phyloP scores from a whole-genome alignment of 208 protist genomes.

The Pavlovales sp. region DNA sequence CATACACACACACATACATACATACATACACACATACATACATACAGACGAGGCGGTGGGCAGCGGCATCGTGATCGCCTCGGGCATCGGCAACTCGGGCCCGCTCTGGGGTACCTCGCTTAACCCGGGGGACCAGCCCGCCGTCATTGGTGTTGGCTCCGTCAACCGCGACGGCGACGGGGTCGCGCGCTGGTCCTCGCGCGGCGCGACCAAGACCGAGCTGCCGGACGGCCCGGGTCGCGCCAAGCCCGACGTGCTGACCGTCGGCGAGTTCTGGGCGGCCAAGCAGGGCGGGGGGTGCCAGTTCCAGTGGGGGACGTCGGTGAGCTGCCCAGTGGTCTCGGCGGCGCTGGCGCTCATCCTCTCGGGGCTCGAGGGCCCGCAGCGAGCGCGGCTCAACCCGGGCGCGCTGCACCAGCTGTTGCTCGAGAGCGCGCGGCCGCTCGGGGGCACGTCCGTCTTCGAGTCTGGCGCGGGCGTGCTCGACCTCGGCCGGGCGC shows the following conservation, averaged over 20 bases:
- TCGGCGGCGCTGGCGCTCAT: constrained; percentile 77
- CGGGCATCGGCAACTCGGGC: constrained; percentile 93
- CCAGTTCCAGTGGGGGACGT: constrained; percentile 78
- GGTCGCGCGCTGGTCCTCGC: constrained; percentile 78
- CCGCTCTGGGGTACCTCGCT: constrained; percentile 84
- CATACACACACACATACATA: too few relatives aligned
- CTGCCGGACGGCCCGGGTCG: constrained; percentile 71
- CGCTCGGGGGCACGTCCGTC: constrained; percentile 30
- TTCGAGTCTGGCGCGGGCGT: constrained; percentile 64
- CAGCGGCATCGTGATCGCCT: constrained; percentile 82
- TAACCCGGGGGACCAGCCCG: constrained; percentile 86
- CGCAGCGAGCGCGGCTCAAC: constrained; percentile 55
- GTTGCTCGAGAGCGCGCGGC: constrained; percentile 57
- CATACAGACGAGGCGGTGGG: constrained; percentile 74
- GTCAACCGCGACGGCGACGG: constrained; percentile 32
- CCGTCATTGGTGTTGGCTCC: constrained; percentile 78
- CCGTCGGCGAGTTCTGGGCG: constrained; percentile 67
- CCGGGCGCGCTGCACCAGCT: constrained; percentile 76
- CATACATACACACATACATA: too few relatives aligned
- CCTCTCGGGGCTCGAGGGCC: constrained; percentile 45
- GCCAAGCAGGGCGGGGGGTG: constrained; percentile 58
- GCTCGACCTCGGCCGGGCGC: constrained; percentile 55
- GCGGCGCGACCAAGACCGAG: constrained; percentile 60
- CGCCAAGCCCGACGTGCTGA: constrained; percentile 90
- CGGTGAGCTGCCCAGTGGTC: constrained; percentile 83